Percentiles rank a stretch among this genome's conserved stretches.
phyloP scores from a whole-genome alignment of 768 basidiomycete species.

The Naganishia onofrii region DNA sequence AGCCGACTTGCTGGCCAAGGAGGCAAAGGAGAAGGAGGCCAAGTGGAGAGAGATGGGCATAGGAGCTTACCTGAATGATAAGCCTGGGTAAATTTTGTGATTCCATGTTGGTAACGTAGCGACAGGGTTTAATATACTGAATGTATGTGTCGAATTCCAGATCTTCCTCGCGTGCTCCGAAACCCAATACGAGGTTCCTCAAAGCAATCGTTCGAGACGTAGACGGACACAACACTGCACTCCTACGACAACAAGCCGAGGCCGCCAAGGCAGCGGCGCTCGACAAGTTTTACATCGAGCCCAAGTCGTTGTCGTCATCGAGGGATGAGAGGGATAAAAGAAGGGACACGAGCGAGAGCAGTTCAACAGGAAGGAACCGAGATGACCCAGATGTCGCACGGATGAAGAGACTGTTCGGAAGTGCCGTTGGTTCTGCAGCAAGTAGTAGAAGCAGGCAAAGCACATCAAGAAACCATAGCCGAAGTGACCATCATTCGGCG shows the following conservation, averaged over 20 bases:
- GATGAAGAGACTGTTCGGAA: constrained; percentile 42
- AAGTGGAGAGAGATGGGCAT: constrained; percentile 72
- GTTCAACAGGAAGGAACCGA: background rate
- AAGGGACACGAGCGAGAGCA: constrained; percentile 9
- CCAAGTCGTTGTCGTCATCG: no score
- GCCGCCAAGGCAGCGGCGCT: constrained; percentile 44
- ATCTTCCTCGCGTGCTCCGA: constrained; percentile 61
- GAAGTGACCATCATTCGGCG: constrained; percentile 17
- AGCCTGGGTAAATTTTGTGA: background rate
- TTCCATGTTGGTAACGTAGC: background rate
- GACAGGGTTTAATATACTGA: background rate
- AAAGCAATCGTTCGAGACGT: constrained; percentile 77
- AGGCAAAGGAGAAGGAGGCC: constrained; percentile 88
- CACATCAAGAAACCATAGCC: background rate
- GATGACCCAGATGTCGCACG: constrained; percentile 13
- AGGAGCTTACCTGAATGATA: constrained; percentile 66
- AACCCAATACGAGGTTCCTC: constrained; percentile 60
- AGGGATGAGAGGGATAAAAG: background rate
- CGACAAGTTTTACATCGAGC: constrained; percentile 8
- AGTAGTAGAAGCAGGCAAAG: constrained; percentile 18
- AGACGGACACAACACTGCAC: constrained; percentile 89
- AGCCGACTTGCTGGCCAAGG: constrained; percentile 82
- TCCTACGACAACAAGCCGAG: constrained; percentile 55
- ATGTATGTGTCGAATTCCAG: background rate
- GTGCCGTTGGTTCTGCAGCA: constrained; percentile 37